A percentile compares a stretch with the other conserved stretches of the same genome.
These are phyloP conservation scores for Tephrocybe rancida DNA, from an alignment of 768 basidiomycete species.

Conservation along the genomic window DNA sequence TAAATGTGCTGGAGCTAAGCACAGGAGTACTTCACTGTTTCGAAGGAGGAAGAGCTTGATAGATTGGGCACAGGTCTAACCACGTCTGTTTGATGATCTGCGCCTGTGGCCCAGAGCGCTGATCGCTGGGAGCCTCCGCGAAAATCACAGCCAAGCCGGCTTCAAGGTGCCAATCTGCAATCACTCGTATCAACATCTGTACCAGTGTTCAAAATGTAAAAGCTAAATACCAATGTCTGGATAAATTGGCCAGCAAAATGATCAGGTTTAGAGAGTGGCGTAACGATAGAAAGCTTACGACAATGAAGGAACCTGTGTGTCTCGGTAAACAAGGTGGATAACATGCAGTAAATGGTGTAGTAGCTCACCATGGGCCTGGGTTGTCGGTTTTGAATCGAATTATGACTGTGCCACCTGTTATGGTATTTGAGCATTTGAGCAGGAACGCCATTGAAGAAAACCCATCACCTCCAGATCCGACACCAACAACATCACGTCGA, in stretches of 20 bases:
- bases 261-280: neutral
- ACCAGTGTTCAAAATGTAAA: neutral
- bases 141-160: constrained; percentile 6
- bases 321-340: neutral
- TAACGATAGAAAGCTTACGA: neutral
- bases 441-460: neutral
- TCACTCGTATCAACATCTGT: neutral
- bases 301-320: constrained; percentile 2
- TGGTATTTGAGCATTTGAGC: neutral
- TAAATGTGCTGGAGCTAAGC: neutral
- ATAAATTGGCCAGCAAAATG: neutral
- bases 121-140: neutral
- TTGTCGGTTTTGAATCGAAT: neutral
- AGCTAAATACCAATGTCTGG: neutral
- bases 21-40: neutral
- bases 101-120: neutral
- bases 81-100: constrained; percentile 19
- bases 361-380: neutral
- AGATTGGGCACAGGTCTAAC: constrained; percentile 40
- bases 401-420: neutral
- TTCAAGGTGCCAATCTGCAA: constrained; percentile 14
- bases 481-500: constrained; percentile 27
- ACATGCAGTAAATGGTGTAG: neutral
- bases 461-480: constrained; percentile 1
- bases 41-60: constrained; percentile 6